Base-by-base conservation (phyloP, 257 asterid genomes). In the Solanum verrucosum region DNA sequence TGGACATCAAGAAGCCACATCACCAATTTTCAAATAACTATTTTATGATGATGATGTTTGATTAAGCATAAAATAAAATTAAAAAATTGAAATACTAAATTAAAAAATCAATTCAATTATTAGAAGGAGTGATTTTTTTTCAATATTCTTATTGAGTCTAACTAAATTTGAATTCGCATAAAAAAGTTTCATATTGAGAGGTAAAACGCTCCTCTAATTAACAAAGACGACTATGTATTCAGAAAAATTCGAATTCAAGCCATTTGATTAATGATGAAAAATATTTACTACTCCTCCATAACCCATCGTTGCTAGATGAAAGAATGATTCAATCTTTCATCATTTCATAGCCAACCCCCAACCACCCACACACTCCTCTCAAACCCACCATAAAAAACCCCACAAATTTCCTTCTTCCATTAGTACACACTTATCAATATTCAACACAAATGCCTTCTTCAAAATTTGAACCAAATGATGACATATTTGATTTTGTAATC, bases 401-500 rank as follows among this genome's bases (percentile, higher is more conserved):
- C 5, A 1, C 12, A 3, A 29, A 29, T 70, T 29, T 70, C 6
- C 21, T 73, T 34, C 18, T 73, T 35, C 9, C 18, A 1, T 2
- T 20, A 1, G 42, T 73, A 13, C 29, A 73, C 29, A 73, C 27
- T 35, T 5, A 2, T 35, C 49, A 73, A 73, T 0, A 27, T 79
- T 15, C n/a, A 52, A 70, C 38, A 70, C 65, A 44, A 79, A 79
- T 79, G 85, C 0, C 27, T 44, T 44, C 9, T 4, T 9, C 67
- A 46, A 81, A 27, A 44, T 2, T 46, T 81, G 5, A 81, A 81
- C 27, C 27, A 81, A 18, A 8, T 12, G 63, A 91, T 31, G 79
- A 91, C 31, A 86, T 91, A 79, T 34, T 92, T 40, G 92, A 92
- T 82, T 93, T 91, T 84, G 87, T 89, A 4, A 84, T 92, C 71